Base-by-base conservation (phyloP, 2,329 filamentous ascomycete species). In the Talaromyces albobiverticillius region DNA sequence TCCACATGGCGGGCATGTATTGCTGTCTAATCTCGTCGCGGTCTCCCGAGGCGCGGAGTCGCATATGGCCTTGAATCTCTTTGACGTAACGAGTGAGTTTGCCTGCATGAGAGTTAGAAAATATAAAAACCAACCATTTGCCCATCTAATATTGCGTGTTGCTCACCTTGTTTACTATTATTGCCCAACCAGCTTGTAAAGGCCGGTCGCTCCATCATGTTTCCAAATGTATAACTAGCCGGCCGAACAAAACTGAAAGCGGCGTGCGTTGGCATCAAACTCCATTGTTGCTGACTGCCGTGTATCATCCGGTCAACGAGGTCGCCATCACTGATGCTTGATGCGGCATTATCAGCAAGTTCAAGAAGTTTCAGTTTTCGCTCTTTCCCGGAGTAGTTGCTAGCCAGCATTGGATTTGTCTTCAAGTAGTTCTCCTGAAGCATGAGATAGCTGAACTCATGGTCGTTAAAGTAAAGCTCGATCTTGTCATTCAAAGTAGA, bases 391-490 rank as follows among this genome's bases (percentile, higher is more conserved):
- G 78, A 78, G 67, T 85, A 87, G 18, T 78, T 79, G 57, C 78
- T 81, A 3, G 89, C 76, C 11, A 76, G 79, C 57, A 85, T 80
- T 3, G 94, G 94, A 57, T 86, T 89, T 2, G 90, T 91, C 59
- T 85, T 87, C 11, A 99, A 80, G 63, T 99, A 99, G 67, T 99
- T 99, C 71, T 99, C 95, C 69, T 99, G 94, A 45, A 99, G 85
- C 94, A 99, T 97, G 51, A 99, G 79, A 66, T 87, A 94, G 65
- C 91, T 96, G 74, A 97, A 95, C 64, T 99, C 94, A 67, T 99
- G 94, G 64, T 99, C 94, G 70, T 99, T 97, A 79, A 99, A 99
- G 71, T 99, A 99, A 1, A 99, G 83, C 73, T 99, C 93, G 59
- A 95, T 94, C 79, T 99, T 99, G 71, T 99, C 93, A 68, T 97